Base-by-base conservation (phyloP, 78 protist species). In the Capsaspora owczarzaki region DNA sequence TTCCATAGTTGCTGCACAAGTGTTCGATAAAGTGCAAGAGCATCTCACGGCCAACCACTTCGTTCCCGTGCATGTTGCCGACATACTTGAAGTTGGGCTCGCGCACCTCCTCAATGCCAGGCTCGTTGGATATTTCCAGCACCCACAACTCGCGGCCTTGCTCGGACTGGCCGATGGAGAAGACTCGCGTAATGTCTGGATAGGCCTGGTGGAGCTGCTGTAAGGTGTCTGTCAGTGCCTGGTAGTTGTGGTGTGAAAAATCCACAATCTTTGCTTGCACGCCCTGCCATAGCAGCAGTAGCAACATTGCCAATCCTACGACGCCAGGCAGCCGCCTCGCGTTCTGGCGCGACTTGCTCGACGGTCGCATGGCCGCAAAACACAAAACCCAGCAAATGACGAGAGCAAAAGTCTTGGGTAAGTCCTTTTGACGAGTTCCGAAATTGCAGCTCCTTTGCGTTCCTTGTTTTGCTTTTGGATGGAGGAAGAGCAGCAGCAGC, bases 1-100 rank as follows among this genome's bases (percentile, higher is more conserved):
- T 38, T 12, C 31, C 53, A 37, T 56, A 51, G 76, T 82, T 76
- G 19, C 75, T 60, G 74, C 72, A 61, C 41, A 80, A 27, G 46
- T 80, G 20, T 29, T 80, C 37, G 35, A 69, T 60, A 46, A 49
- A 40, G 42, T 16, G 0, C 29, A 81, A 25, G 35, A 91, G 38
- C 56, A 87, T 53, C 71, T 85, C 83, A 42, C 92, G 75, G 23
- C 90, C 89, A 31, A 86, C 85, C 0, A 79, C 79, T 56, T 91
- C 95, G 78, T 91, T 90, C 38, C 95, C 95, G 84, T 91, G 95
- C 90, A 91, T 91, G 85, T 91, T 91, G 63, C 82, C 87, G 23
- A 83, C 76, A 10, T 60, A 76, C 47, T 83, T 83, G 66, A 83
- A 29, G 20, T 40, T 37, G 10, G 87, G 85, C 12, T 25, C 51